These are phyloP conservation scores for Croton laevigatus DNA, from an alignment of 441 rosid genomes.

Conservation along the genomic window DNA sequence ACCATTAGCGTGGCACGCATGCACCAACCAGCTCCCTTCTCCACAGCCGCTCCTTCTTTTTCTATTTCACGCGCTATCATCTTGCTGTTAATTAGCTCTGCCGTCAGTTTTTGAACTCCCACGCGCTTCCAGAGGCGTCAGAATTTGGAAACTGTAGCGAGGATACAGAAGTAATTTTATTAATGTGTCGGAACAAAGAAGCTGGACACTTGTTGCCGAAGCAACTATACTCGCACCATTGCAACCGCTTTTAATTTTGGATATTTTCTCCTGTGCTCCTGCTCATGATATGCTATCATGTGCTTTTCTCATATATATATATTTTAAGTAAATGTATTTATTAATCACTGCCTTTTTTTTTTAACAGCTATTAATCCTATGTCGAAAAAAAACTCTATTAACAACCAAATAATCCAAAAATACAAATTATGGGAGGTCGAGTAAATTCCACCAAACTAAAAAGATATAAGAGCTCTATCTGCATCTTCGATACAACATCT, in stretches of 20 bases:
- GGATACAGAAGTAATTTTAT: slow-evolving; percentile 25
- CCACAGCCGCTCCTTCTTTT: neutral
- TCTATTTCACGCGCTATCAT: slow-evolving; percentile 18
- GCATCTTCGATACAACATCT: too few species aligned
- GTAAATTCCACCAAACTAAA: too few species aligned
- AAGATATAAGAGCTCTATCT: too few species aligned
- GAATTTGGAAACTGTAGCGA: neutral
- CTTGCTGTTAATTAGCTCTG: slow-evolving; percentile 11
- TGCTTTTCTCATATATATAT: too few species aligned
- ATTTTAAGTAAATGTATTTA: too few species aligned
- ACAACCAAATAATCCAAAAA: too few species aligned
- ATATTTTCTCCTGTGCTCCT: slow-evolving; percentile 6
- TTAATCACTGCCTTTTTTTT: too few species aligned
- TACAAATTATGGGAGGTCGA: too few species aligned
- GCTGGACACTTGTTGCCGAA: slow-evolving; percentile 35
- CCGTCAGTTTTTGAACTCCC: neutral
- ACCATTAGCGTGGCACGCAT: neutral
- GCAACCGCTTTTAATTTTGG: slow-evolving; percentile 19
- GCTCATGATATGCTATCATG: neutral
- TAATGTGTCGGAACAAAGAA: slow-evolving; percentile 33
- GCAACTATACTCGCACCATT: slow-evolving; percentile 31
- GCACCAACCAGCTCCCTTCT: neutral
- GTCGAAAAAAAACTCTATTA: too few species aligned
- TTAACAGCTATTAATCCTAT: too few species aligned
- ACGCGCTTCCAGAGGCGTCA: neutral